Base-by-base conservation (phyloP, 257 asterid genomes). In the Ocimum tenuiflorum region DNA sequence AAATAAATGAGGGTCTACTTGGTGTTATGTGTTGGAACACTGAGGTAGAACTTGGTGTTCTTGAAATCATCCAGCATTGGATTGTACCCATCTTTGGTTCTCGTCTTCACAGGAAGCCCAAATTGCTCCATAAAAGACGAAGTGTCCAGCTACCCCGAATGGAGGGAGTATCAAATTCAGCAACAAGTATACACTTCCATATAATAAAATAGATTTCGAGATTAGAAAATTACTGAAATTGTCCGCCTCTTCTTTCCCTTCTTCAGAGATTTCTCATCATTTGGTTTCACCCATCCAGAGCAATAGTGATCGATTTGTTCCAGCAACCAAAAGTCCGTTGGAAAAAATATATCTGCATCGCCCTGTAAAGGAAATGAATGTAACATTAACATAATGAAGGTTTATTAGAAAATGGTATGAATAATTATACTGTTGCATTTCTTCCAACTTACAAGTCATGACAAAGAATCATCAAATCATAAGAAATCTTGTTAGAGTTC, bases 81-180 rank as follows among this genome's bases (percentile, higher is more conserved):
- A 60, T 94, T 94, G 85, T 88, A 94, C 71, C 97, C 99, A 45
- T 90, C 97, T 77, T 69, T 85, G 47, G 97, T 94, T 80, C 88
- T 87, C 15, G 99, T 94, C 88, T 82, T 90, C 14, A 90, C 45
- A 45, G 97, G 97, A 75, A 94, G 85, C 42, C 99, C 96, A 5
- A 94, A 94, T 73, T 94, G 97, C 75, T 90, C 96, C 99, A 94
- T 94, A 80, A 90, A 90, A 4, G 94, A 75, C 15, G 96, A 85
- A 1, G 97, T 90, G 43, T 90, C 95, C 4, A 94, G 99, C 99
- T 94, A n/a, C n/a, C n/a, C n/a, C n/a, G n/a, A n/a, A n/a, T n/a
- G n/a, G n/a, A n/a, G n/a, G n/a, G n/a, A n/a, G n/a, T n/a, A n/a
- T n/a, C n/a, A n/a, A n/a, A n/a, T 27, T 49, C 43, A 52, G 61